Conservation (phyloP, 2,329 filamentous ascomycete species). For the Parastagonospora nodorum region DNA sequence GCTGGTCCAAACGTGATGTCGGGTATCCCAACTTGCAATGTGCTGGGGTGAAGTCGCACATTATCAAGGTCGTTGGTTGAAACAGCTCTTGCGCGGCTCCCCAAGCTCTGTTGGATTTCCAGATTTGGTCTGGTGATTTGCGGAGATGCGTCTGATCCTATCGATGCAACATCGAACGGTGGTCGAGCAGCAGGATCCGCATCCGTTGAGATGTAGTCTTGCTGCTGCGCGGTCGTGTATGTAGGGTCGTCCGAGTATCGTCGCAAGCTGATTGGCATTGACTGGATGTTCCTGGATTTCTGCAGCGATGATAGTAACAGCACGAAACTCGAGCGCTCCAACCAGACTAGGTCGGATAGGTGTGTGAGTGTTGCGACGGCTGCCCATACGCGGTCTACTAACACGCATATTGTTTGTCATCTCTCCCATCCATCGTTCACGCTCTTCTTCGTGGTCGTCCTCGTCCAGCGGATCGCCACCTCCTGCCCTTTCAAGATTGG, state of each 20-base stretch:
- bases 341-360: conserved; percentile 92
- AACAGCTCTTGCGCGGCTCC: conserved; percentile 56
- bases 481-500: conserved; percentile 64
- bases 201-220: conserved; percentile 53
- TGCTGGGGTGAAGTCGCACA: conserved; percentile 51
- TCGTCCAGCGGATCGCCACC: conserved; percentile 64
- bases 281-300: conserved; percentile 75
- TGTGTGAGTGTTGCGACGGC: conserved; percentile 74
- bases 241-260: conserved; percentile 70
- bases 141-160: conserved; percentile 22
- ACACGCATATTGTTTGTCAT: conserved; percentile 93
- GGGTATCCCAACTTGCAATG: conserved; percentile 32
- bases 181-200: conserved; percentile 54
- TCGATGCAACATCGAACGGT: conserved; percentile 38
- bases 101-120: conserved; percentile 36
- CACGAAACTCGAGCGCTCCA: conserved; percentile 90
- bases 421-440: conserved; percentile 72
- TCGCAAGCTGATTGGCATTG: conserved; percentile 70
- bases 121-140: conserved; percentile 29
- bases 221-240: conserved; percentile 52
- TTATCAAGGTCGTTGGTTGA: conserved; percentile 63
- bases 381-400: conserved; percentile 67
- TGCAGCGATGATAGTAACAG: conserved; percentile 86
- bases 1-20: conserved; percentile 44
- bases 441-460: conserved; percentile 65